Evolutionary conservation across 2,329 filamentous ascomycete species (phyloP), one percentile per base, ranked within the genome.

Genomic region (Sarocladium kiliense): DNA sequence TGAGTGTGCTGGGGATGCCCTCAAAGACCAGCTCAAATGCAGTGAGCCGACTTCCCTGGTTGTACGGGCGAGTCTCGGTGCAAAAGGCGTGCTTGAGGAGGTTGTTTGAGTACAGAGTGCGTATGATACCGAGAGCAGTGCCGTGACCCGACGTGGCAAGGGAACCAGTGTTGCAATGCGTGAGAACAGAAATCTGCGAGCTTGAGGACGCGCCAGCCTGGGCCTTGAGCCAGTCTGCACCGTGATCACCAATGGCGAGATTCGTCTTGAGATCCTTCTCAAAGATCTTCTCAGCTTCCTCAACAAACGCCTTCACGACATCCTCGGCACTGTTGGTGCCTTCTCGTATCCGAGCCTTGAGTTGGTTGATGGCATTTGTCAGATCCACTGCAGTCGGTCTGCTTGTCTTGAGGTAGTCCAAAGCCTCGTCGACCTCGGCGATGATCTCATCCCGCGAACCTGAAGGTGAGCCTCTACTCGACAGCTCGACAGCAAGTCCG

Each of bases 141-240:
- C 94, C 94, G 67, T 97, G 96, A n/a, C 94, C 94, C 16, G 94
- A 96, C 1, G 94, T 99, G 25, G 94, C 94, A 32, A 99, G 85
- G 19, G 93, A 97, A 26, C 94, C 94, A 21, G 94, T 99, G 71
- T 99, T 99, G 78, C 94, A 99, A 72, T 99, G 95, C 11, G 94
- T 99, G 61, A 99, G 74, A 42, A 99, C 87, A n/a, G 89, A 90
- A 49, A 96, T 63, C 55, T 68, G 61, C 67, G 77, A 64, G 60
- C 79, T 68, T 59, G 72, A 50, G 39, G 77, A 67, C 67, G 78
- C 71, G 61, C 71, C 68, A 19, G 71, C 75, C 65, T 89, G 83
- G 39, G 78, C 73, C 56, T 84, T 72, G 32, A 99, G 86, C 89
- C 94, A 99, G 60, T 85, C 79, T 0, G 91, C 89, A 37, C 94